These are phyloP conservation scores for Puccinia coronata DNA, from an alignment of 1,284 basidiomycete genomes.

Conservation along the genomic window DNA sequence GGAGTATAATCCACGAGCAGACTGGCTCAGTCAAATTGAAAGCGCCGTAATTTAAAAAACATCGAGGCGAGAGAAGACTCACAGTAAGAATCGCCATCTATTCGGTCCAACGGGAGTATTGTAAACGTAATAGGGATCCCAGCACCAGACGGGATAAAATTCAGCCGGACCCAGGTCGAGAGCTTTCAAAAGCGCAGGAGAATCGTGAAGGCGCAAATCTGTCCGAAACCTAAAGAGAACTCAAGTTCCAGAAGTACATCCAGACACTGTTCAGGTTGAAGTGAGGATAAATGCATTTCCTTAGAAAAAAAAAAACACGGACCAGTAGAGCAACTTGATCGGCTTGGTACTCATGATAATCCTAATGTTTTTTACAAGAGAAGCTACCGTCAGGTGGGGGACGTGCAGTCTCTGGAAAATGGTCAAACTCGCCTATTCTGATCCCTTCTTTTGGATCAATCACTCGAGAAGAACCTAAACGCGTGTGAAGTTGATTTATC, in stretches of 20 bases:
- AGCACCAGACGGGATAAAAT: slow-evolving; percentile 61
- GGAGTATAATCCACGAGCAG: too few relatives aligned
- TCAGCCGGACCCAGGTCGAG: slow-evolving; percentile 60
- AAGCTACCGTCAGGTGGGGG: too few relatives aligned
- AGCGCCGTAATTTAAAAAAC: slow-evolving; percentile 52
- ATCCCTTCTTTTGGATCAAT: too few relatives aligned
- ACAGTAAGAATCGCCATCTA: slow-evolving; percentile 63
- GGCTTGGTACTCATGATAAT: slow-evolving; percentile 11
- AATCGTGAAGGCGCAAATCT: slow-evolving; percentile 64
- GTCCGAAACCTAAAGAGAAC: slow-evolving; percentile 60
- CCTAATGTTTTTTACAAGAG: background rate
- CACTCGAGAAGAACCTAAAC: too few relatives aligned
- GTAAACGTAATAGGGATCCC: slow-evolving; percentile 61
- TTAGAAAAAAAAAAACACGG: too few relatives aligned
- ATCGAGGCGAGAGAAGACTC: slow-evolving; percentile 50
- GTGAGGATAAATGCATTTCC: background rate
- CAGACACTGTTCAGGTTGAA: background rate
- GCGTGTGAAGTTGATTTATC: too few relatives aligned
- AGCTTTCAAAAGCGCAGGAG: slow-evolving; percentile 62
- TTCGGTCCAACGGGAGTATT: slow-evolving; percentile 62
- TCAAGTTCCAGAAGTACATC: background rate
- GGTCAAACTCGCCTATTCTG: too few relatives aligned
- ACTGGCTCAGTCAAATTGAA: background rate
- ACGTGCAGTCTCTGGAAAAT: too few relatives aligned
- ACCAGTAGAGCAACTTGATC: slow-evolving; percentile 36